Conservation (phyloP, 169 alveolate species). For the Plasmodium sp. region DNA sequence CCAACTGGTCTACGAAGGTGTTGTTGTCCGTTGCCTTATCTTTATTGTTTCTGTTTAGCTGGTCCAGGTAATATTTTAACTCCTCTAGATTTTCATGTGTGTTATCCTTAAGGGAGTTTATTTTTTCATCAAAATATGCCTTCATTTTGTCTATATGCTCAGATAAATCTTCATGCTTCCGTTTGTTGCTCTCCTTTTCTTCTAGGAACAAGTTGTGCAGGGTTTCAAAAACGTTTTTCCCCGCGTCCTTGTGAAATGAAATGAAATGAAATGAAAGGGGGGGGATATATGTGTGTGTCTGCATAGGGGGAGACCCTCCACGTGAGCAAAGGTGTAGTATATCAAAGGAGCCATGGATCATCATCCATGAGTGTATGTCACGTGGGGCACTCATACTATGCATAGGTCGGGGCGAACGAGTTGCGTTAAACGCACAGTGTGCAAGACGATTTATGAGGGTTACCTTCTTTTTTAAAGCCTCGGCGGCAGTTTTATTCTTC, state of each 20-base stretch:
- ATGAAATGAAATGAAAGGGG: neutral
- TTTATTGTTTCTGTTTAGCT: constrained; percentile 58
- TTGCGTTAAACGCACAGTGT: neutral
- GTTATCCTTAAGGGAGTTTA: constrained; percentile 61
- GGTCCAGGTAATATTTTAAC: constrained; percentile 62
- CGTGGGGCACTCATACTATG: neutral
- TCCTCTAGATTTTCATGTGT: constrained; percentile 71
- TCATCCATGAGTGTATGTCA: neutral
- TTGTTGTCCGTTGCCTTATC: constrained; percentile 17
- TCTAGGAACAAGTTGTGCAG: constrained; percentile 56
- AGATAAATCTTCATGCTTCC: constrained; percentile 41
- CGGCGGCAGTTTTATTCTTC: constrained; percentile 5
- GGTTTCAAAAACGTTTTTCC: constrained; percentile 59
- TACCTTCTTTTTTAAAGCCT: constrained; percentile 33
- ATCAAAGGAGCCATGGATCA: no score
- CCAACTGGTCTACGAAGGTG: constrained; percentile 23
- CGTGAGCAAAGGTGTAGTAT: neutral
- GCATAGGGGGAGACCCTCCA: neutral
- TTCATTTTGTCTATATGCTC: constrained; percentile 64
- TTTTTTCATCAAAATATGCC: constrained; percentile 70
- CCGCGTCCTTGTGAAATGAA: constrained; percentile 8
- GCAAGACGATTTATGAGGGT: neutral
- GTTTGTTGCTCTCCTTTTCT: constrained; percentile 42
- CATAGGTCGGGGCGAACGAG: neutral
- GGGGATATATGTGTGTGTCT: neutral